Conservation (phyloP, 2,329 filamentous ascomycete genomes). For the Colletotrichum sidae region DNA sequence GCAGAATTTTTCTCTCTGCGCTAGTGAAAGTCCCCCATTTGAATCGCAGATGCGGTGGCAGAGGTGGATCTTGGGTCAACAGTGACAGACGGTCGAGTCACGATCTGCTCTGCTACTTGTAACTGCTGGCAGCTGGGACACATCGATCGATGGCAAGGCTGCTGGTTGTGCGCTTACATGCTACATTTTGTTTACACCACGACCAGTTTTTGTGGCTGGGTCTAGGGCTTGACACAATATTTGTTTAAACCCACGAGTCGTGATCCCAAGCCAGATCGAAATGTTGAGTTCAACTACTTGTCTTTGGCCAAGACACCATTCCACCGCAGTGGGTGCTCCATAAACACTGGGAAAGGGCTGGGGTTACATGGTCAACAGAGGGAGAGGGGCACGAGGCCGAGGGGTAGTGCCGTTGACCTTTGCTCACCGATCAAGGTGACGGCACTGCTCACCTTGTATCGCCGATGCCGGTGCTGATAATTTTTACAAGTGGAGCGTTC, state of each 20-base stretch:
- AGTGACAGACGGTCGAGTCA: slow-evolving; percentile 18
- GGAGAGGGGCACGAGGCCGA: slow-evolving; percentile 14
- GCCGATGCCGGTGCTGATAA: slow-evolving; percentile 30
- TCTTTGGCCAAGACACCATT: slow-evolving; percentile 7
- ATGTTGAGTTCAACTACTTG: neutral
- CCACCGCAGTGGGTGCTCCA: neutral
- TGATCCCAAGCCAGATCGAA: neutral
- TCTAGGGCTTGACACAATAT: slow-evolving; percentile 5
- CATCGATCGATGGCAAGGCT: neutral
- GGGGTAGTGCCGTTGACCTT: slow-evolving; percentile 17
- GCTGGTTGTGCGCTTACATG: neutral
- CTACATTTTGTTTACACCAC: neutral
- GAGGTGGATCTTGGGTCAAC: slow-evolving; percentile 16
- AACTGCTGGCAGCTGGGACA: neutral
- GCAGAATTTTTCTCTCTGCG: slow-evolving; percentile 29
- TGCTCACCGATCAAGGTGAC: slow-evolving; percentile 30
- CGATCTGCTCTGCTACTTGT: slow-evolving; percentile 4
- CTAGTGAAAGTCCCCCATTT: neutral
- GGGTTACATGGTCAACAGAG: slow-evolving; percentile 1
- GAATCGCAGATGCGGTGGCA: slow-evolving; percentile 5
- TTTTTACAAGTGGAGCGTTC: slow-evolving; percentile 13
- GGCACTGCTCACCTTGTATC: slow-evolving; percentile 18
- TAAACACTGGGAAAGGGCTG: slow-evolving; percentile 1
- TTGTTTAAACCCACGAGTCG: slow-evolving; percentile 9
- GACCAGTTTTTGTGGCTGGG: neutral